Percentiles rank a stretch among this genome's conserved stretches.
Evolutionary conservation across 1,284 basidiomycete genomes (phyloP).

Genomic region (Inonotus hispidus): DNA sequence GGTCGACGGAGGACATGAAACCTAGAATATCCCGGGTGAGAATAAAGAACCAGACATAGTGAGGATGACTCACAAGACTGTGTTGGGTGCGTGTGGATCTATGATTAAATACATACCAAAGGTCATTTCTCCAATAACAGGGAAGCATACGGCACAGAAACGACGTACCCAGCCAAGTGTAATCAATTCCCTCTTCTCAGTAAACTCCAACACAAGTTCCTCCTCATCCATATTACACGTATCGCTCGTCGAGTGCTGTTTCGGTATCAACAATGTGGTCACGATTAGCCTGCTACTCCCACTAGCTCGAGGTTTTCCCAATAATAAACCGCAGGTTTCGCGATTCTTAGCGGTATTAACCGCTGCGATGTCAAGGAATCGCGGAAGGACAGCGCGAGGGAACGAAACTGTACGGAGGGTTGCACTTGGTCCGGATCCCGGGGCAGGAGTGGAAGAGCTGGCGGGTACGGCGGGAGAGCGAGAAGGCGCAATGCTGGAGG

Average conservation of each 20-base stretch:
- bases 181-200: slow-evolving; percentile 69
- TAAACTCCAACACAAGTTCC: slow-evolving; percentile 79
- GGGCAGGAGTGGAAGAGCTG: slow-evolving; percentile 23
- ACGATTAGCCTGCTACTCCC: slow-evolving; percentile 58
- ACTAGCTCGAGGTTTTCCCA: slow-evolving; percentile 48
- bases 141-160: background rate
- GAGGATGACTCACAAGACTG: slow-evolving; percentile 65
- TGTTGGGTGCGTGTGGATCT: slow-evolving; percentile 92
- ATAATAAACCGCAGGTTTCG: slow-evolving; percentile 63
- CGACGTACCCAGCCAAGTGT: slow-evolving; percentile 81
- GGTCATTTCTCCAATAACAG: slow-evolving; percentile 7
- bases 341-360: slow-evolving; percentile 54
- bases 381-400: slow-evolving; percentile 62
- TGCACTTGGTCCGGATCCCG: slow-evolving; percentile 21
- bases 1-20: slow-evolving; percentile 85
- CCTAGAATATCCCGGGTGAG: slow-evolving; percentile 32
- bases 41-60: background rate
- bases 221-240: slow-evolving; percentile 88
- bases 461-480: slow-evolving; percentile 16
- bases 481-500: slow-evolving; percentile 11
- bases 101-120: slow-evolving; percentile 2
- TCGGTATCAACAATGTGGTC: slow-evolving; percentile 74
- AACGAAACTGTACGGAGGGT: slow-evolving; percentile 58
- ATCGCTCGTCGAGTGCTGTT: slow-evolving; percentile 79
- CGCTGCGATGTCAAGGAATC: slow-evolving; percentile 66